Conservation (phyloP, 1,139 yeast species). For the Wickerhamomyces sp. region DNA sequence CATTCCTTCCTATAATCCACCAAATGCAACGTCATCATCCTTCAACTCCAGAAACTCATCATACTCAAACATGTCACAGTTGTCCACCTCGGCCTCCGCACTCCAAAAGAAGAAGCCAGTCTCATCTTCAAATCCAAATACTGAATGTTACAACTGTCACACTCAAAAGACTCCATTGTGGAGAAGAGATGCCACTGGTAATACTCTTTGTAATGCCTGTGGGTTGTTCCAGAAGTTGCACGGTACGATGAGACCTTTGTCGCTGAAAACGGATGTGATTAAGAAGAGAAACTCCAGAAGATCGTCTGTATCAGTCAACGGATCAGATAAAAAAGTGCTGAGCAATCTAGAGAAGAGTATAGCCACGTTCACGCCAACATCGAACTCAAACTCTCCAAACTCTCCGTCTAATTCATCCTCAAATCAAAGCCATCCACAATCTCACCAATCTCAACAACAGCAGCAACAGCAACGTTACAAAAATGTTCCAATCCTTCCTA, state of each 20-base stretch:
- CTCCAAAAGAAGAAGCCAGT: constrained; percentile 19
- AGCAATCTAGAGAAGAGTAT: constrained; percentile 19
- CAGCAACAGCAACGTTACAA: constrained; percentile 12
- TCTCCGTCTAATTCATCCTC: not conserved
- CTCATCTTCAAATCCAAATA: constrained; percentile 8
- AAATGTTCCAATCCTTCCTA: constrained; percentile 24
- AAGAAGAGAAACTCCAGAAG: constrained; percentile 59
- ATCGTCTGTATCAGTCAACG: constrained; percentile 18
- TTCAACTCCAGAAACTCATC: constrained; percentile 11
- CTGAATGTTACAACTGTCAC: constrained; percentile 78
- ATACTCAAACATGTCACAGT: constrained; percentile 9
- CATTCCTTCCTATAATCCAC: not conserved
- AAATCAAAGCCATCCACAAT: constrained; percentile 7
- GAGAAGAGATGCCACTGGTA: constrained; percentile 93
- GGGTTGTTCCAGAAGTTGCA: constrained; percentile 89
- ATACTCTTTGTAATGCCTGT: constrained; percentile 94
- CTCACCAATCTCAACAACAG: not conserved
- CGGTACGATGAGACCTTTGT: constrained; percentile 90
- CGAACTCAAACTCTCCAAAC: constrained; percentile 9
- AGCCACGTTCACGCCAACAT: constrained; percentile 11
- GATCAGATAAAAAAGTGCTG: constrained; percentile 15
- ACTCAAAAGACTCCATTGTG: constrained; percentile 93
- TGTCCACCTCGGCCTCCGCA: constrained; percentile 13
- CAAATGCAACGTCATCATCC: constrained; percentile 5
- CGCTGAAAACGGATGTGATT: constrained; percentile 89